Base-by-base conservation (phyloP, 805 yeast species). In the Lipomyces chichibuensis region DNA sequence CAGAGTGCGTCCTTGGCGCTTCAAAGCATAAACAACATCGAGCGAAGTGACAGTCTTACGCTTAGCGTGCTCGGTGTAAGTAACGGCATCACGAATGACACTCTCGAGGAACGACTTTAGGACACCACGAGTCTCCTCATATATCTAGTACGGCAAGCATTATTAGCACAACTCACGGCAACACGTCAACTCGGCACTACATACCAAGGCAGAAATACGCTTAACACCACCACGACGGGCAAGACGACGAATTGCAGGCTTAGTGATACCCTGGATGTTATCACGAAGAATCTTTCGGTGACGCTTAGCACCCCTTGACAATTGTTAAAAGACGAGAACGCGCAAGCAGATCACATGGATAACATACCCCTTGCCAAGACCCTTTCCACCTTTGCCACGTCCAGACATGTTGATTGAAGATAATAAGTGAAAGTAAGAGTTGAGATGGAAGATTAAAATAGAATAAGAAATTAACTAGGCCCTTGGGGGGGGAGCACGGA, bases 191-290 rank as follows among this genome's bases (percentile, higher is more conserved):
- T n/a, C 46, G 13, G 25, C 20, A 46, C 29, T n/a, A 39, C 69
- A 27, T 37, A 69, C 69, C 81, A 93, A 86, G 82, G 97, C 98
- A 72, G 98, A 94, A 79, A 94, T 94, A 91, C 99, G 97, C 90
- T 94, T 94, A 80, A 94, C 99, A 93, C 99, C 99, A 86, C 99
- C 99, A 91, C 99, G 92, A 89, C 99, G 94, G 63, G 99, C 99
- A 79, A 94, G 90, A 91, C 99, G 94, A 87, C 99, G 92, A 80
- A 94, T 94, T 80, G 99, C 99, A 81, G 99, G 99, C 88, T 94
- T 94, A 72, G 99, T 94, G 81, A 94, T 94, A 87, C 99, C 99
- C 85, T 93, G 98, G 76, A 95, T 94, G 94, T 94, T 95, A 84
- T 95, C 99, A 88, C 98, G 93, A 75, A 93, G 87, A 84, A 94